Conservation (phyloP, 805 yeast species). For the Candida maesae region DNA sequence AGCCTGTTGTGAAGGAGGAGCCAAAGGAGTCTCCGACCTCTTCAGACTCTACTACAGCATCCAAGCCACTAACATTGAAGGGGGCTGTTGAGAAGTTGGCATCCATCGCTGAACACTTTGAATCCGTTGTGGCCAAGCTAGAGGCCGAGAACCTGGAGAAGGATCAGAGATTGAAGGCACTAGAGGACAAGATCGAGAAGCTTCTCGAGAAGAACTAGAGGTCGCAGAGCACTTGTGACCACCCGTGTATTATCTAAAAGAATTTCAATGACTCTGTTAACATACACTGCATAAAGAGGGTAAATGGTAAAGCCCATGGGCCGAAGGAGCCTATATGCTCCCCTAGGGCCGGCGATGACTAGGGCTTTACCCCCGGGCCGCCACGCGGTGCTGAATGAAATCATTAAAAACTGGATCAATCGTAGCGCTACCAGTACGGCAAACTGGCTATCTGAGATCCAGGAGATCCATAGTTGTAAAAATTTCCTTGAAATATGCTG, state of each 20-base stretch:
- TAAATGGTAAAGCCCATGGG: too few species aligned
- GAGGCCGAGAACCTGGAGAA: conserved; percentile 55
- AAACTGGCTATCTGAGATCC: too few species aligned
- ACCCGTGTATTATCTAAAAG: not conserved
- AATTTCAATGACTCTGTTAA: too few species aligned
- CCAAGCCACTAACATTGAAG: conserved; percentile 58
- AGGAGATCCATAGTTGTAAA: too few species aligned
- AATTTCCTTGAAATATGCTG: too few species aligned
- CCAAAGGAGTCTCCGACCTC: conserved; percentile 17
- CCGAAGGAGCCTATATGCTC: too few species aligned
- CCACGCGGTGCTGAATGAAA: too few species aligned
- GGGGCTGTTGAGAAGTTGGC: conserved; percentile 69
- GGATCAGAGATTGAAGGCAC: conserved; percentile 52
- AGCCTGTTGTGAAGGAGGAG: conserved; percentile 12
- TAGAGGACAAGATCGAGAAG: conserved; percentile 61
- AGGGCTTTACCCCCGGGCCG: too few species aligned
- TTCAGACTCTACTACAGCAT: conserved; percentile 8
- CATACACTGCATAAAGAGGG: too few species aligned
- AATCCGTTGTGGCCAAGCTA: conserved; percentile 49
- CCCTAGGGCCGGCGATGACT: too few species aligned
- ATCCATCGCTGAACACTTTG: conserved; percentile 52
- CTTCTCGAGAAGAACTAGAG: conserved; percentile 38
- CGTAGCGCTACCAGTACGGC: too few species aligned
- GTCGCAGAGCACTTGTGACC: not conserved
- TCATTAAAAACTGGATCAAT: too few species aligned